A percentile compares a stretch with the other conserved stretches of the same genome.
Evolutionary conservation across 331 rosid species (phyloP).

Genomic region (Phaseolus coccineus): DNA sequence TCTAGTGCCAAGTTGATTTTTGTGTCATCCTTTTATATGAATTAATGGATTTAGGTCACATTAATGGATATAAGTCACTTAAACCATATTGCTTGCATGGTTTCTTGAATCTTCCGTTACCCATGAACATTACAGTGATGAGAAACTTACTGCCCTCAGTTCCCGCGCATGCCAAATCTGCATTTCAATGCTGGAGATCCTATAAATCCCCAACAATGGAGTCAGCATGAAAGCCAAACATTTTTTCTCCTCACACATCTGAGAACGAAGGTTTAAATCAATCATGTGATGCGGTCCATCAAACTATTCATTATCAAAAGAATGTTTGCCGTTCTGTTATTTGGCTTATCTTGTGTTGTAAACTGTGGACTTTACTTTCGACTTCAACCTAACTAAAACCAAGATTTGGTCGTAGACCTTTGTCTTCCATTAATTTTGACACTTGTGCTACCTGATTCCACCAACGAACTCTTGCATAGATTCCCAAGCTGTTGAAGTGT

Average conservation of each 20-base stretch:
- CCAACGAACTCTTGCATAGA: constrained; percentile 73
- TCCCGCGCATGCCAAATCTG: constrained; percentile 8
- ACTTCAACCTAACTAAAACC: constrained; percentile 84
- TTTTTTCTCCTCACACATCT: constrained; percentile 49
- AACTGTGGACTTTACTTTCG: constrained; percentile 61
- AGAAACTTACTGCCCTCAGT: not conserved
- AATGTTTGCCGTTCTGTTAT: constrained; percentile 56
- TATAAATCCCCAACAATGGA: not conserved
- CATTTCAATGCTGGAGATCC: constrained; percentile 22
- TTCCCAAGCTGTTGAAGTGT: constrained; percentile 73
- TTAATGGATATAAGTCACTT: not conserved
- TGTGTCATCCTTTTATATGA: too few relatives aligned
- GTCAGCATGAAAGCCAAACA: constrained; percentile 23
- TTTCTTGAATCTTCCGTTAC: not conserved
- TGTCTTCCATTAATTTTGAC: constrained; percentile 72
- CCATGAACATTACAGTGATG: constrained; percentile 8
- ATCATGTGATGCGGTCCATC: constrained; percentile 76
- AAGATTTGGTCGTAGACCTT: constrained; percentile 66
- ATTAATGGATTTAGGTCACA: too few relatives aligned
- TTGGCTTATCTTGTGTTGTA: constrained; percentile 71
- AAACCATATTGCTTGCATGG: not conserved
- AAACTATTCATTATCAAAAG: constrained; percentile 55
- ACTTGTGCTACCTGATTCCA: constrained; percentile 65
- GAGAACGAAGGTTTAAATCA: constrained; percentile 46
- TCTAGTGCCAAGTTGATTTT: too few relatives aligned